phyloP scores from a whole-genome alignment of 306 rosid genomes.

The Lathyrus sativus region DNA sequence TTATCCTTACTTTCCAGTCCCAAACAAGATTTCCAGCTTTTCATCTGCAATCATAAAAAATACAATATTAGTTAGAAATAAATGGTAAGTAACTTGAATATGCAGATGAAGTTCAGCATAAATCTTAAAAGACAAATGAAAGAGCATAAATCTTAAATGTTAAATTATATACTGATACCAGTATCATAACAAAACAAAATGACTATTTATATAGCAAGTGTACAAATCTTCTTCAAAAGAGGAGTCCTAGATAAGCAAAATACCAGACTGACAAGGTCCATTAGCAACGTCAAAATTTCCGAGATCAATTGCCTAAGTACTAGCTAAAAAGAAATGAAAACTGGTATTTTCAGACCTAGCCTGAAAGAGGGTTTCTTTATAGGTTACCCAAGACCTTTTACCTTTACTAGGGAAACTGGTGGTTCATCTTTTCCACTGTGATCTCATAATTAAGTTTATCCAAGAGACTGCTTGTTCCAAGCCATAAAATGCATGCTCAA shows the following conservation, averaged over 20 bases:
- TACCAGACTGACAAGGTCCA: conserved; percentile 8
- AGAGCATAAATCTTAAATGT: conserved; percentile 21
- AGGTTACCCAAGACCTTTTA: conserved; percentile 3
- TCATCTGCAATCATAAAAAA: conserved; percentile 52
- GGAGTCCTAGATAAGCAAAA: conserved; percentile 4
- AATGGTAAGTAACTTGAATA: conserved; percentile 27
- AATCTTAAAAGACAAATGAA: conserved; percentile 25
- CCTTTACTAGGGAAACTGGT: conserved; percentile 23
- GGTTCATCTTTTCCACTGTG: conserved; percentile 15
- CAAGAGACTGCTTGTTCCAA: conserved; percentile 24
- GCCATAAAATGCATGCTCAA: conserved; percentile 21
- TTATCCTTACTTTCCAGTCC: conserved; percentile 21
- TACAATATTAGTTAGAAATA: conserved; percentile 35
- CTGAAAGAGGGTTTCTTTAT: conserved; percentile 10
- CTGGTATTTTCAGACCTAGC: conserved; percentile 19
- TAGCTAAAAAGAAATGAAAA: conserved; percentile 21
- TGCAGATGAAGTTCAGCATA: conserved; percentile 13
- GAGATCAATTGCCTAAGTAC: conserved; percentile 5
- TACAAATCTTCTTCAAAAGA: conserved; percentile 25
- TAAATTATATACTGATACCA: conserved; percentile 19
- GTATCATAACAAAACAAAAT: conserved; percentile 32
- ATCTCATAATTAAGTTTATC: conserved; percentile 29
- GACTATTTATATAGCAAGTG: conserved; percentile 5
- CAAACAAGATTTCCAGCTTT: conserved; percentile 30
- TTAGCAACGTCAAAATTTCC: conserved; percentile 17